Evolutionary conservation across 495 filamentous ascomycete genomes (phyloP).

Genomic region (Penicillium herquei): DNA sequence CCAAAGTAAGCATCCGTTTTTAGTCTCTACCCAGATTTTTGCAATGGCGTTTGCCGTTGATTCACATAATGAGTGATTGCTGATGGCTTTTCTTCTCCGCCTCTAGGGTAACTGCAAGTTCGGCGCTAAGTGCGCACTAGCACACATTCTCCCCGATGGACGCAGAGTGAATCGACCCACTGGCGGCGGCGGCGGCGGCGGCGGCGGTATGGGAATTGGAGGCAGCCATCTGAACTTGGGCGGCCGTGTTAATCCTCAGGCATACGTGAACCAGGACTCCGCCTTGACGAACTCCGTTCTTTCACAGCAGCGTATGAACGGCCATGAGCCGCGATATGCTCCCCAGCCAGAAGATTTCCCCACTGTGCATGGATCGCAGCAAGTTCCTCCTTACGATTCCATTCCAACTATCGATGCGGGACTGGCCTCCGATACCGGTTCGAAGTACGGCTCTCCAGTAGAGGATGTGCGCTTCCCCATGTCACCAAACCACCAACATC

Average conservation of each 20-base stretch:
- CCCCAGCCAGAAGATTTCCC: slow-evolving; percentile 43
- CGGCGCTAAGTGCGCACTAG: slow-evolving; percentile 92
- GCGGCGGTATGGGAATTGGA: slow-evolving; percentile 31
- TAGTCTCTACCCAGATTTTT: not conserved
- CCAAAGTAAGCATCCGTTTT: slow-evolving; percentile 65
- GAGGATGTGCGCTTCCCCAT: slow-evolving; percentile 69
- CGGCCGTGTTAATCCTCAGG: slow-evolving; percentile 68
- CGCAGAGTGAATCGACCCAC: slow-evolving; percentile 75
- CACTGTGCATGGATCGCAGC: slow-evolving; percentile 41
- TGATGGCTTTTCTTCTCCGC: slow-evolving; percentile 16
- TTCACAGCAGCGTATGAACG: slow-evolving; percentile 61
- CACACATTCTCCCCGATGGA: slow-evolving; percentile 92
- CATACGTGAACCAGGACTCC: slow-evolving; percentile 64
- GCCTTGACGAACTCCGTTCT: slow-evolving; percentile 82
- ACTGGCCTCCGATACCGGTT: slow-evolving; percentile 70
- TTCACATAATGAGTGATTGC: not conserved
- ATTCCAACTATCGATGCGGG: slow-evolving; percentile 80
- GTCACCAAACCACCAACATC: slow-evolving; percentile 63
- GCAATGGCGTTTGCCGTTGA: not conserved
- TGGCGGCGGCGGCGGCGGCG: slow-evolving; percentile 24
- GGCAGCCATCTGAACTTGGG: slow-evolving; percentile 64
- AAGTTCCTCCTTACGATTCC: slow-evolving; percentile 45
- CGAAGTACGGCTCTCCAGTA: slow-evolving; percentile 83
- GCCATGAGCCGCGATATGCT: slow-evolving; percentile 43
- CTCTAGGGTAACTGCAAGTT: slow-evolving; percentile 97